Conservation (phyloP, 257 asterid genomes). For the Asclepias syriaca region DNA sequence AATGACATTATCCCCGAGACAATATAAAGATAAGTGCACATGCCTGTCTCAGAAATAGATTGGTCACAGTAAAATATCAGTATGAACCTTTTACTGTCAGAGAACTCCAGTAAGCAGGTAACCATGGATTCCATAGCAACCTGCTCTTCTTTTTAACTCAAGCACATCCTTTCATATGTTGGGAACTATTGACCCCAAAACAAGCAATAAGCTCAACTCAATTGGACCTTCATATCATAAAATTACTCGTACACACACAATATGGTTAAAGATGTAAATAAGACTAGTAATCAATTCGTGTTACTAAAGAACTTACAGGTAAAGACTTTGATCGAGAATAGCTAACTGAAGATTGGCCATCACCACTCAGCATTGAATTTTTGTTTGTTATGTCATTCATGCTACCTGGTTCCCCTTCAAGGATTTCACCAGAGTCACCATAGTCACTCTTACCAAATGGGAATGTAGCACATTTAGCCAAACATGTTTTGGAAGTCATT, state of each 20-base stretch:
- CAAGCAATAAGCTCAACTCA: not conserved
- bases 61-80: slow-evolving; percentile 3
- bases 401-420: slow-evolving; percentile 23
- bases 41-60: slow-evolving; percentile 13
- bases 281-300: not conserved
- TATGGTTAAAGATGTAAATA: too few species aligned
- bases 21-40: not conserved
- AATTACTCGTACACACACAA: not conserved
- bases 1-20: not conserved
- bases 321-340: slow-evolving; percentile 42
- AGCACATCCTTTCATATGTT: not conserved
- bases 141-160: not conserved
- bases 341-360: slow-evolving; percentile 22
- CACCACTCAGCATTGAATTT: slow-evolving; percentile 23
- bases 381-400: slow-evolving; percentile 21
- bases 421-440: slow-evolving; percentile 16
- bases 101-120: not conserved
- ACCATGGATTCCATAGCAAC: not conserved
- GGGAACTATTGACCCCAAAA: not conserved
- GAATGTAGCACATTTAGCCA: slow-evolving; percentile 48
- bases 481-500: slow-evolving; percentile 32
- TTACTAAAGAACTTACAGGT: slow-evolving; percentile 58
- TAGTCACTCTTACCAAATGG: slow-evolving; percentile 21
- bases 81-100: not conserved
- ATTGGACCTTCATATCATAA: not conserved